Conservation (phyloP, 495 filamentous ascomycete species). For the Hypoxylon cercidicola region DNA sequence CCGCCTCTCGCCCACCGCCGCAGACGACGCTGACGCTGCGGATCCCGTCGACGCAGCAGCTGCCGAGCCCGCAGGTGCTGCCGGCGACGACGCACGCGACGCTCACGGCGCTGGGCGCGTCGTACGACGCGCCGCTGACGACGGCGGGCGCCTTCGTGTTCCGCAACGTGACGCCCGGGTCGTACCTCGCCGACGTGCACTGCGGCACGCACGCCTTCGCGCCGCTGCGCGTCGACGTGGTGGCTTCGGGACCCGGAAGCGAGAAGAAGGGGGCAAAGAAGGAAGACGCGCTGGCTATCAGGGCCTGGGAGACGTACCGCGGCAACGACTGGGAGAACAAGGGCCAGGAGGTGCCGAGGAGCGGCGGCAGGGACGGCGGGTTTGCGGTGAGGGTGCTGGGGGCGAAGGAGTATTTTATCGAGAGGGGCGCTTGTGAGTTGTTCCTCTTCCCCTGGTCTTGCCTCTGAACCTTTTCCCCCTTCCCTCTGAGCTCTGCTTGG, state of each 20-base stretch:
- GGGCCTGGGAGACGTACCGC: slow-evolving; percentile 87
- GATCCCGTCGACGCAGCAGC: slow-evolving; percentile 60
- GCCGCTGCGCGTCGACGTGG: slow-evolving; percentile 79
- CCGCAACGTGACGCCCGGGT: slow-evolving; percentile 69
- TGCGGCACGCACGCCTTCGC: slow-evolving; percentile 77
- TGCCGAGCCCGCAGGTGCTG: slow-evolving; percentile 67
- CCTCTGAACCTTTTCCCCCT: background rate
- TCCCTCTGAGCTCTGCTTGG: background rate
- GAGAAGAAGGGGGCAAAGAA: slow-evolving; percentile 50
- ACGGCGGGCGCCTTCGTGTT: slow-evolving; percentile 77
- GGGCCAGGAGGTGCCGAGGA: slow-evolving; percentile 66
- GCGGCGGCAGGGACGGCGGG: slow-evolving; percentile 35
- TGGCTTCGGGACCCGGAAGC: slow-evolving; percentile 55
- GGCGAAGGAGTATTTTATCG: slow-evolving; percentile 76
- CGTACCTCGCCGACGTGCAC: slow-evolving; percentile 84
- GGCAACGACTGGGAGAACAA: slow-evolving; percentile 89
- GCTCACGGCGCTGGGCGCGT: slow-evolving; percentile 68
- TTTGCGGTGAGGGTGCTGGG: slow-evolving; percentile 72
- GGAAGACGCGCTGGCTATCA: slow-evolving; percentile 53
- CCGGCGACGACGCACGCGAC: slow-evolving; percentile 78
- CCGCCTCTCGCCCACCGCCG: slow-evolving; percentile 5
- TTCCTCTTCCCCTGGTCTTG: slow-evolving; percentile 11
- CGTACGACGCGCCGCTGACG: slow-evolving; percentile 68
- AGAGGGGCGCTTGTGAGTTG: slow-evolving; percentile 79
- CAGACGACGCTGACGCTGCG: slow-evolving; percentile 47